Base-by-base conservation (phyloP, 31 red algal species). In the Odonthalia washingtoniensis region DNA sequence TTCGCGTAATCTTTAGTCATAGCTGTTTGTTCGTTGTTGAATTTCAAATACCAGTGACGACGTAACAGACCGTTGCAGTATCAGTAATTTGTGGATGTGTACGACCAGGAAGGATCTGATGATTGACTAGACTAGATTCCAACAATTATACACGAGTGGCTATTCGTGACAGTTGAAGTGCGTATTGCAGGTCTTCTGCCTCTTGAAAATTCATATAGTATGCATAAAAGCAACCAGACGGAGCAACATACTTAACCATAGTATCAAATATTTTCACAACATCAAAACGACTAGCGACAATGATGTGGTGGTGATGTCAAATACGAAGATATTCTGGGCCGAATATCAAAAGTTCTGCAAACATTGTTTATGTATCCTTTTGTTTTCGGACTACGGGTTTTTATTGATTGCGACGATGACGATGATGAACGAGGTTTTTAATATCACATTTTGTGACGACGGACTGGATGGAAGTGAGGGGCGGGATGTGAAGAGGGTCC, bases 1-100 rank as follows among this genome's bases (percentile, higher is more conserved):
- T n/a, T n/a, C n/a, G n/a, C n/a, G n/a, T n/a, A 57, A 57, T 14
- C 49, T 57, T 57, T 57, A 9, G 21, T 14, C 21, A 40, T 14
- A 44, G 57, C 34, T 24, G 70, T 34, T 74, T 85, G 41, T 37
- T 17, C 44, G 84, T 36, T 21, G 70, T 41, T 26, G 63, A 39
- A 32, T 86, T 86, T 27, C 89, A 62, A 53, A 92, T 81, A 40
- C 89, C 89, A 2, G 65, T 81, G 35, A 92, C 74, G 6, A 86
- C 49, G 49, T 81, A 92, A 9, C 89, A 80, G 2, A 80, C 89
- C 1, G 89, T 92, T 16, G 89, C 89, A 73, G 81, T 92, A 65
- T 92, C 89, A 32, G 89, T 81, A 80, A 92, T 92, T n/a, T 57
- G 74, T 0, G 89, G 89, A 40, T 92, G 89, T 30, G 89, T 80